Evolutionary conservation across 2,329 filamentous ascomycete species (phyloP).

Genomic region (Zalaria sp.): DNA sequence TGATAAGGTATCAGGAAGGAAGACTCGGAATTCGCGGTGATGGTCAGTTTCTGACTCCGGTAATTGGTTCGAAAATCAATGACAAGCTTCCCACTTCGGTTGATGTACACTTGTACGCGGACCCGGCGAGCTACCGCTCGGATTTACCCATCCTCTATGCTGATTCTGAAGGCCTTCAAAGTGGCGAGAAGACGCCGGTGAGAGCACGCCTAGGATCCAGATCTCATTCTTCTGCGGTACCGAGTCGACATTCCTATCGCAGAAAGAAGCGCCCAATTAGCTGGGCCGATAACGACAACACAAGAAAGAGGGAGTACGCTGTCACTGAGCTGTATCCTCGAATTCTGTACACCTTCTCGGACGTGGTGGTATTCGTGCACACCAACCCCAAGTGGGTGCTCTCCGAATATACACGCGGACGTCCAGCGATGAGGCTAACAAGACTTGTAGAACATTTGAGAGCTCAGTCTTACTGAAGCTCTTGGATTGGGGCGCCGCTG

Average conservation of each 20-base stretch:
- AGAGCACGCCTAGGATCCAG: slow-evolving; percentile 11
- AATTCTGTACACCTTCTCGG: slow-evolving; percentile 28
- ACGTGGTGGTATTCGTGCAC: slow-evolving; percentile 29
- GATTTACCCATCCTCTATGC: slow-evolving; percentile 32
- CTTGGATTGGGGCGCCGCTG: slow-evolving; percentile 30
- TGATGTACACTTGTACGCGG: slow-evolving; percentile 38
- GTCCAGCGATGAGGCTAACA: too few relatives aligned
- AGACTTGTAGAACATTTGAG: slow-evolving; percentile 20
- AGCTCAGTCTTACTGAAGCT: slow-evolving; percentile 26
- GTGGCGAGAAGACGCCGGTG: slow-evolving; percentile 30
- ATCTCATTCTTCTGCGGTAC: too few relatives aligned
- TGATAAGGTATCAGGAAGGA: slow-evolving; percentile 26
- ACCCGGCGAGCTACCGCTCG: slow-evolving; percentile 27
- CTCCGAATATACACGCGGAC: slow-evolving; percentile 1
- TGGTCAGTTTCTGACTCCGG: slow-evolving; percentile 24
- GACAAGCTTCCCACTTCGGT: slow-evolving; percentile 31
- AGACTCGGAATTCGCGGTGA: slow-evolving; percentile 13
- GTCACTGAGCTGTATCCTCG: slow-evolving; percentile 26
- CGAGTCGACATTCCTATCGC: too few relatives aligned
- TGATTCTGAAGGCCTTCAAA: slow-evolving; percentile 39
- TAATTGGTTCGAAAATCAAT: slow-evolving; percentile 28
- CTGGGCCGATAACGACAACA: too few relatives aligned
- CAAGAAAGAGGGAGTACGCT: slow-evolving; percentile 20
- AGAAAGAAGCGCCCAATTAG: too few relatives aligned
- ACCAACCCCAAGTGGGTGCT: slow-evolving; percentile 19